Percentiles rank a stretch among this genome's conserved stretches.
Conservation (phyloP, 371 early-diverging fungal genomes). For the Mortierella sp. region DNA sequence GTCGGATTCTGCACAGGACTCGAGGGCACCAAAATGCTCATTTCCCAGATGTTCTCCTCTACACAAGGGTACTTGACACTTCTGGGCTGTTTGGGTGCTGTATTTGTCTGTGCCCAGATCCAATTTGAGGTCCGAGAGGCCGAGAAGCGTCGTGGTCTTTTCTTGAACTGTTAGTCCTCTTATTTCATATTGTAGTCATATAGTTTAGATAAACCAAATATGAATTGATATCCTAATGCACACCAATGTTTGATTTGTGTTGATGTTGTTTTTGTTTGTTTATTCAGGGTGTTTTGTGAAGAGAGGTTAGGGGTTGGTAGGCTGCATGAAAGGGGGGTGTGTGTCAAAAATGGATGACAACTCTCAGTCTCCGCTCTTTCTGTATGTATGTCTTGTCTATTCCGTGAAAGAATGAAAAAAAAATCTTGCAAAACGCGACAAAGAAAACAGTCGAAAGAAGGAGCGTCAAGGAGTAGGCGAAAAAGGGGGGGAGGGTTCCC, state of each 20-base stretch:
- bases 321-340: background rate
- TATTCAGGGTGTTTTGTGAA: background rate
- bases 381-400: background rate
- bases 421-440: background rate
- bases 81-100: slow-evolving; percentile 56
- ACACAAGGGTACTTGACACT: slow-evolving; percentile 11
- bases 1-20: slow-evolving; percentile 93
- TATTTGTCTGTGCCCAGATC: slow-evolving; percentile 82
- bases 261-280: slow-evolving; percentile 10
- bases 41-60: slow-evolving; percentile 24
- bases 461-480: slow-evolving; percentile 2
- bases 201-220: background rate
- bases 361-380: background rate
- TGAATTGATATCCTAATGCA: background rate
- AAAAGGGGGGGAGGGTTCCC: background rate
- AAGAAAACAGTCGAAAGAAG: background rate
- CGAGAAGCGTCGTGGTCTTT: slow-evolving; percentile 64
- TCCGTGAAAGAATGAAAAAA: background rate
- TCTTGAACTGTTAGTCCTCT: slow-evolving; percentile 20
- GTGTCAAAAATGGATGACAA: background rate
- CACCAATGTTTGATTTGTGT: background rate
- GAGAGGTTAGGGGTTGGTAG: background rate
- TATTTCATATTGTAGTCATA: background rate
- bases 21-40: slow-evolving; percentile 84
- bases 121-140: slow-evolving; percentile 87